phyloP scores from a whole-genome alignment of 1,284 basidiomycete species.

The Lentinus polychrous region DNA sequence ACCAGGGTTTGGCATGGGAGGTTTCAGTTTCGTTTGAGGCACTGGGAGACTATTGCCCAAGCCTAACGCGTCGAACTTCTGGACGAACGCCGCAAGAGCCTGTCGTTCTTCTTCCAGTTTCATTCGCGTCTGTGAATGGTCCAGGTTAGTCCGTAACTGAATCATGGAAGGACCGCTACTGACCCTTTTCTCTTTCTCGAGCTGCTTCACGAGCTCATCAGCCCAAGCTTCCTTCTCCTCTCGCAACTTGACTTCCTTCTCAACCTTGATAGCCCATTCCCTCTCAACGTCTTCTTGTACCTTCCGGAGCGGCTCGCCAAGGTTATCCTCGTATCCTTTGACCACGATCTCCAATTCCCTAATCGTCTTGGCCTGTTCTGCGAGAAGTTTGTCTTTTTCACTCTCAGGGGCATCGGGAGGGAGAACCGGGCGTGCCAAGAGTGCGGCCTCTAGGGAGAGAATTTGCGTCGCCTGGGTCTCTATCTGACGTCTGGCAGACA shows the following conservation, averaged over 20 bases:
- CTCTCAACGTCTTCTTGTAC: slow-evolving; percentile 77
- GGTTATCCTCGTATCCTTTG: slow-evolving; percentile 60
- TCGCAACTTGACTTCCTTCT: slow-evolving; percentile 48
- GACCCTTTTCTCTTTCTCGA: slow-evolving; percentile 71
- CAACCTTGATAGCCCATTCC: slow-evolving; percentile 64
- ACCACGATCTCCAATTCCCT: slow-evolving; percentile 67
- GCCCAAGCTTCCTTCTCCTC: slow-evolving; percentile 70
- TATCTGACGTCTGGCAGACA: slow-evolving; percentile 65
- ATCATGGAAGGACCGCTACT: slow-evolving; percentile 12
- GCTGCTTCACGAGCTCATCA: slow-evolving; percentile 57
- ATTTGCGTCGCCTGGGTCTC: slow-evolving; percentile 78
- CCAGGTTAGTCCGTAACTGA: neutral
- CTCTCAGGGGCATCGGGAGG: slow-evolving; percentile 51
- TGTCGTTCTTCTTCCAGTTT: slow-evolving; percentile 70
- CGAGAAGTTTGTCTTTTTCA: slow-evolving; percentile 66
- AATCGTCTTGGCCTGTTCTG: slow-evolving; percentile 62
- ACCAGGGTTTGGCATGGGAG: slow-evolving; percentile 39
- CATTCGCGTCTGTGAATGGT: slow-evolving; percentile 30
- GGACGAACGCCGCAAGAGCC: slow-evolving; percentile 69
- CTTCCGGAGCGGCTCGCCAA: slow-evolving; percentile 64
- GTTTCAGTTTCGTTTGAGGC: slow-evolving; percentile 32
- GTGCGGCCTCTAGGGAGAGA: slow-evolving; percentile 67
- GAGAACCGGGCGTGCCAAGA: slow-evolving; percentile 55
- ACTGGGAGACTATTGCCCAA: slow-evolving; percentile 41
- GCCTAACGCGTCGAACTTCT: slow-evolving; percentile 60